A percentile compares a stretch with the other conserved stretches of the same genome.
These are phyloP conservation scores for Polytolypa hystricis DNA, from an alignment of 2,329 filamentous ascomycete species.

Conservation along the genomic window DNA sequence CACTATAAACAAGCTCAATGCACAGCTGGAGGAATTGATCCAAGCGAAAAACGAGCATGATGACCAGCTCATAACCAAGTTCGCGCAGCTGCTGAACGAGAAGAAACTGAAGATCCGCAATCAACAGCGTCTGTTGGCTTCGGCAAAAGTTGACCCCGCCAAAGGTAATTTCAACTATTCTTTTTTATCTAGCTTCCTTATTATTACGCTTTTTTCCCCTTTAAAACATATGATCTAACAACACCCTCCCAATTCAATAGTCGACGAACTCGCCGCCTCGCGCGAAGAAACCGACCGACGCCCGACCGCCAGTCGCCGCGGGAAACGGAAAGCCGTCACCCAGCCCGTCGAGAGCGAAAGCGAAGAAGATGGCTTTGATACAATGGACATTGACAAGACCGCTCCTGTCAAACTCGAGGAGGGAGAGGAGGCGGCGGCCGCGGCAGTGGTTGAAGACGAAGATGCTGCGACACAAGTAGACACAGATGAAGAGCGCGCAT, in stretches of 20 bases:
- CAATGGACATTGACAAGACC: conserved; percentile 24
- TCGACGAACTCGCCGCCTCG: conserved; percentile 18
- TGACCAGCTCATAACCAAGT: conserved; percentile 46
- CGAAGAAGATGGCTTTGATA: conserved; percentile 26
- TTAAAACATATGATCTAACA: neutral
- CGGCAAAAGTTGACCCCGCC: conserved; percentile 35
- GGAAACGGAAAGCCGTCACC: conserved; percentile 21
- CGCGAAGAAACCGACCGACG: conserved; percentile 9
- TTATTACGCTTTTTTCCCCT: conserved; percentile 7
- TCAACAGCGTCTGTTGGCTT: conserved; percentile 45
- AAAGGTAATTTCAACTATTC: conserved; percentile 18
- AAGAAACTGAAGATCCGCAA: conserved; percentile 56
- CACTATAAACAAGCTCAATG: conserved; percentile 40
- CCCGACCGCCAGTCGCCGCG: conserved; percentile 10
- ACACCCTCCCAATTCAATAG: too few relatives aligned
- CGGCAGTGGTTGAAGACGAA: conserved; percentile 14
- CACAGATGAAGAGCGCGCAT: conserved; percentile 17
- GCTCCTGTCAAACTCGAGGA: conserved; percentile 7
- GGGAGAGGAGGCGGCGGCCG: conserved; percentile 8
- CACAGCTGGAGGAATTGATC: conserved; percentile 48
- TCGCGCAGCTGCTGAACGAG: conserved; percentile 47
- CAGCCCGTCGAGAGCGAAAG: conserved; percentile 8
- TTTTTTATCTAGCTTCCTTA: conserved; percentile 1
- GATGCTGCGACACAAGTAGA: conserved; percentile 3
- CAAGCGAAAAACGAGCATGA: conserved; percentile 47